Evolutionary conservation across 768 basidiomycete genomes (phyloP).

Genomic region (Hygrophorus russula): DNA sequence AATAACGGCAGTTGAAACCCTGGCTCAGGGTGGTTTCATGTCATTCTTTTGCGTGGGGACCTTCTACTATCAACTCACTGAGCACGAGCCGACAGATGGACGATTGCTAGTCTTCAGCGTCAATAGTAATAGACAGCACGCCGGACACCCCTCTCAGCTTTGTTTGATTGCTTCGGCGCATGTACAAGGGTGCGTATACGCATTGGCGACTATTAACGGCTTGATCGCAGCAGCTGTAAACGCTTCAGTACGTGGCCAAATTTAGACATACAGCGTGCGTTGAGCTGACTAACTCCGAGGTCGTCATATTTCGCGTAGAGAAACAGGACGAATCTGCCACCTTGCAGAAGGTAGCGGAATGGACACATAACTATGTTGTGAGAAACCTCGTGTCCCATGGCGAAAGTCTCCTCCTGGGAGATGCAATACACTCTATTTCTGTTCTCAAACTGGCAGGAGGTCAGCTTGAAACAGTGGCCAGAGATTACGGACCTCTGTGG

Average conservation of each 20-base stretch:
- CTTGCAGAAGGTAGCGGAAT: constrained; percentile 38
- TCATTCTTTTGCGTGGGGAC: constrained; percentile 43
- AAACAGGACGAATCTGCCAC: constrained; percentile 19
- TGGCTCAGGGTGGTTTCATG: constrained; percentile 18
- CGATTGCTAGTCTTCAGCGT: constrained; percentile 48
- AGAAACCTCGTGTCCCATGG: constrained; percentile 49
- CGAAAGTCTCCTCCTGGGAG: constrained; percentile 56
- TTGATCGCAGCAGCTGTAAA: constrained; percentile 64
- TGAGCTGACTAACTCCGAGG: constrained; percentile 17
- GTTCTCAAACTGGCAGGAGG: constrained; percentile 39
- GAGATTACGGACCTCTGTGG: constrained; percentile 69
- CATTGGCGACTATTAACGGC: constrained; percentile 37
- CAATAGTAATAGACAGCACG: constrained; percentile 14
- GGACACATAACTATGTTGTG: constrained; percentile 80
- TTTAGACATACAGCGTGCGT: background rate
- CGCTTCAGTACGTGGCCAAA: constrained; percentile 44
- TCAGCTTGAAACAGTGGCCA: constrained; percentile 44
- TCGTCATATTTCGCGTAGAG: constrained; percentile 36
- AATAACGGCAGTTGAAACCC: constrained; percentile 39
- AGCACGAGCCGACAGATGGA: constrained; percentile 43
- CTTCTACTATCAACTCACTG: constrained; percentile 27
- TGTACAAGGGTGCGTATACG: constrained; percentile 61
- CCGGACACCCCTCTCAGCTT: constrained; percentile 18
- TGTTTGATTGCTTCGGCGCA: constrained; percentile 30
- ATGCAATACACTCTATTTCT: constrained; percentile 72